phyloP scores from a whole-genome alignment of 2,329 filamentous ascomycete species.

The Fusarium verticillioides region DNA sequence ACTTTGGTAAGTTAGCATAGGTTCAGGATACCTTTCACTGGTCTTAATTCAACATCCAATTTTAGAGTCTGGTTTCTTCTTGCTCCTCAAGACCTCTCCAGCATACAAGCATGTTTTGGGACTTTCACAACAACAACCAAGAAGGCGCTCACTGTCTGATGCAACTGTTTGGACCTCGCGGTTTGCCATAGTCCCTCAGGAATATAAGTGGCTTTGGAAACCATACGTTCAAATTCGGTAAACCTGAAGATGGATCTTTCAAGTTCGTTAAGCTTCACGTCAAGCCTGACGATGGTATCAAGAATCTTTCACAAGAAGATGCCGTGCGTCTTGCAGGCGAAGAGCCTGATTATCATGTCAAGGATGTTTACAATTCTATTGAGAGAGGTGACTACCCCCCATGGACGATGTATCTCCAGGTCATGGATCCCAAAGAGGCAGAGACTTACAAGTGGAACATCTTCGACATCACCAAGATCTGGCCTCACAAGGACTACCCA shows the following conservation, averaged over 20 bases:
- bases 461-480: conserved; percentile 10
- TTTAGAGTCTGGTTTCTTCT: too few species aligned
- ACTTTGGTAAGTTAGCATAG: too few species aligned
- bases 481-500: background rate
- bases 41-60: too few species aligned
- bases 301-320: background rate
- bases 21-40: too few species aligned
- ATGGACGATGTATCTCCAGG: background rate
- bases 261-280: conserved; percentile 16
- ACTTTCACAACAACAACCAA: conserved; percentile 10
- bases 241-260: conserved; percentile 5
- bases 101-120: background rate
- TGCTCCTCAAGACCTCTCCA: too few species aligned
- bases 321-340: background rate
- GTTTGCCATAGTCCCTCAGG: background rate
- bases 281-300: conserved; percentile 6
- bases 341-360: conserved; percentile 3
- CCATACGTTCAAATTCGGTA: conserved; percentile 4
- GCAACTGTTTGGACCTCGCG: background rate
- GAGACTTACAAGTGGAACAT: conserved; percentile 12
- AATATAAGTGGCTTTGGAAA: conserved; percentile 3
- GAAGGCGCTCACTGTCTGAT: conserved; percentile 3
- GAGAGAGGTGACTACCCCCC: background rate
- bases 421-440: conserved; percentile 1
- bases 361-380: background rate